phyloP scores from a whole-genome alignment of 441 rosid genomes.

The Geranium incanum region DNA sequence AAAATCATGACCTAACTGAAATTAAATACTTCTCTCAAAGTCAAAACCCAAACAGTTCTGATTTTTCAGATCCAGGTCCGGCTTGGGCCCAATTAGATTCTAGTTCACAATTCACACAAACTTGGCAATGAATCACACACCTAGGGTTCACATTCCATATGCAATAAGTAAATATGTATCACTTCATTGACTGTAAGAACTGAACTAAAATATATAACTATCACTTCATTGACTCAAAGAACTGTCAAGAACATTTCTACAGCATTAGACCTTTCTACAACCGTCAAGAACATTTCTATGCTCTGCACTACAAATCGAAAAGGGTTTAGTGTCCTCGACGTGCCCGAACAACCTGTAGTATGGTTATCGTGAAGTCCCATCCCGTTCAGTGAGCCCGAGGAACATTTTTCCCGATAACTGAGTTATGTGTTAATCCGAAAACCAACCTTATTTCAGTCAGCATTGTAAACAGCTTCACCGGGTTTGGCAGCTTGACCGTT shows the following conservation, averaged over 20 bases:
- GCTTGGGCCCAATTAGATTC: too few relatives aligned
- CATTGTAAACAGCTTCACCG: constrained; percentile 20
- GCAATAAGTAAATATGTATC: background rate
- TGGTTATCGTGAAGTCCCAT: background rate
- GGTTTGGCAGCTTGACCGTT: constrained; percentile 25
- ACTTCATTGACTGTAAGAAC: background rate
- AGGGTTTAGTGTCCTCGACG: background rate
- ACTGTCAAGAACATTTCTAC: background rate
- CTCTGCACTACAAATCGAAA: too few relatives aligned
- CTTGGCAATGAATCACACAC: too few relatives aligned
- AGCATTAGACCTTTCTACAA: background rate
- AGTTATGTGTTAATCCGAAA: background rate
- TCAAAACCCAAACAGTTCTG: too few relatives aligned
- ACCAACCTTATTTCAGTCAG: constrained; percentile 22
- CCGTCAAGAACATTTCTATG: background rate
- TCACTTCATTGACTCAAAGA: background rate
- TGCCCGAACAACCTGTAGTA: background rate
- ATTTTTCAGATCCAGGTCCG: too few relatives aligned
- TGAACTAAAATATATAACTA: background rate
- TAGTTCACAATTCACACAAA: too few relatives aligned
- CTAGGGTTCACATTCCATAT: too few relatives aligned
- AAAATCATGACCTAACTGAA: too few relatives aligned
- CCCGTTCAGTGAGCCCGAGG: background rate
- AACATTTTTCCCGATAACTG: too few relatives aligned
- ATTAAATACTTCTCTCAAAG: too few relatives aligned